A percentile compares a stretch with the other conserved stretches of the same genome.
Conservation (phyloP, 2,329 filamentous ascomycete species). For the Fusarium agapanthi region DNA sequence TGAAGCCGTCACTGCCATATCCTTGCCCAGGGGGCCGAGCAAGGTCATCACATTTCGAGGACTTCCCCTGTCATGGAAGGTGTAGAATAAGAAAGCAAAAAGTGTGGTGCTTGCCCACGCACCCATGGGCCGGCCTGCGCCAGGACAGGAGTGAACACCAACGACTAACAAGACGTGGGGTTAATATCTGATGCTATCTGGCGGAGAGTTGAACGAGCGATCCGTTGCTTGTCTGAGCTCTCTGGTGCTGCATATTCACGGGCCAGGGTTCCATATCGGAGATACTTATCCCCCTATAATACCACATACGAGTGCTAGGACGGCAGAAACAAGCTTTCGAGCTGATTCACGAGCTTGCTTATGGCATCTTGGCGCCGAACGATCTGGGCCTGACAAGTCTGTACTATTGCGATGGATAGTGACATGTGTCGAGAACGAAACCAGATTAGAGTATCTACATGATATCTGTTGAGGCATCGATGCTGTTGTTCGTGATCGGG, state of each 20-base stretch:
- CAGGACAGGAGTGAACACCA: conserved; percentile 35
- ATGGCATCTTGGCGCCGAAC: not conserved
- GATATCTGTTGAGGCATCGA: not conserved
- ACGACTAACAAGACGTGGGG: conserved; percentile 34
- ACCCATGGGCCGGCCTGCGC: conserved; percentile 36
- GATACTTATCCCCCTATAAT: conserved; percentile 16
- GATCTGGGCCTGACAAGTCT: not conserved
- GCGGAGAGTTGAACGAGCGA: conserved; percentile 37
- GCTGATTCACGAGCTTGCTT: not conserved
- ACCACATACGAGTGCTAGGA: not conserved
- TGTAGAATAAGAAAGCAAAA: conserved; percentile 52
- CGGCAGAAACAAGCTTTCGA: not conserved
- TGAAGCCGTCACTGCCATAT: conserved; percentile 34
- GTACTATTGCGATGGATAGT: not conserved
- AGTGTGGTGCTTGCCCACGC: conserved; percentile 30
- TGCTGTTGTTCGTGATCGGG: not conserved
- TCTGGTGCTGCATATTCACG: conserved; percentile 35
- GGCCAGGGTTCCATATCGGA: conserved; percentile 27
- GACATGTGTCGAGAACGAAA: not conserved
- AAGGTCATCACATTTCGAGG: conserved; percentile 32
- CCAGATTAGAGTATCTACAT: not conserved
- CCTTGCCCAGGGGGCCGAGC: conserved; percentile 38
- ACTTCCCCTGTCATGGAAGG: conserved; percentile 30
- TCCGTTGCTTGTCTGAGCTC: conserved; percentile 40
- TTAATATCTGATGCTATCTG: conserved; percentile 20